Percentiles rank a stretch among this genome's conserved stretches.
Conservation (phyloP, 75 land plant genomes). For the Isoetes taiwanensis region DNA sequence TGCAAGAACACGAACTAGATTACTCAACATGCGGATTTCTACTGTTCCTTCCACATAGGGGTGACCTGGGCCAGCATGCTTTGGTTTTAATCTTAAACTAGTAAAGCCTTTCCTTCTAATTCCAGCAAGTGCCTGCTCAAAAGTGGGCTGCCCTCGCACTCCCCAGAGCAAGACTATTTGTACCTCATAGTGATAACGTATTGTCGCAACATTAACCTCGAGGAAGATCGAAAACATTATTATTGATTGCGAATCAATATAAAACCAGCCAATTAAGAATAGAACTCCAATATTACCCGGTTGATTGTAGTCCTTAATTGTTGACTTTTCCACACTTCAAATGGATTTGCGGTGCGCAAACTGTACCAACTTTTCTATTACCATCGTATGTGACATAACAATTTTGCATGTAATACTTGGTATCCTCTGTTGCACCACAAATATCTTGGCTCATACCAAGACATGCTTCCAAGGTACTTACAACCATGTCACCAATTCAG, state of each 20-base stretch:
- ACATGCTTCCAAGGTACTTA: constrained; percentile 20
- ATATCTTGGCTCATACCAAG: constrained; percentile 22
- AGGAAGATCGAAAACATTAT: background rate
- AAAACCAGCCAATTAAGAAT: too few relatives aligned
- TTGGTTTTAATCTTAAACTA: constrained; percentile 21
- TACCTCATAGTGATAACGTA: constrained; percentile 29
- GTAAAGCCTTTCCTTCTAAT: constrained; percentile 17
- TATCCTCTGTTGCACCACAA: constrained; percentile 23
- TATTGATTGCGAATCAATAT: too few relatives aligned
- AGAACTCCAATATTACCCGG: constrained; percentile 14
- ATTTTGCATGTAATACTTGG: constrained; percentile 24
- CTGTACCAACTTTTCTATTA: constrained; percentile 12
- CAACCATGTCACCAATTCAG: constrained; percentile 14
- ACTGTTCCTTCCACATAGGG: constrained; percentile 24
- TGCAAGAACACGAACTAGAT: constrained; percentile 13
- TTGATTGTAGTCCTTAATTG: constrained; percentile 9
- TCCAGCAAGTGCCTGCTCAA: constrained; percentile 23
- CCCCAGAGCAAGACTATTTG: constrained; percentile 26
- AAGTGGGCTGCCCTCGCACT: constrained; percentile 21
- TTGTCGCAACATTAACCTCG: constrained; percentile 20
- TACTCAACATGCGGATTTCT: constrained; percentile 19
- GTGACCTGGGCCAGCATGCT: constrained; percentile 27
- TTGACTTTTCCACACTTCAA: constrained; percentile 5
- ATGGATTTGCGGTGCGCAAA: constrained; percentile 10
- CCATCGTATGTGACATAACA: constrained; percentile 15